Evolutionary conservation across 1,284 basidiomycete genomes (phyloP).

Genomic region (Ustilago tritici): DNA sequence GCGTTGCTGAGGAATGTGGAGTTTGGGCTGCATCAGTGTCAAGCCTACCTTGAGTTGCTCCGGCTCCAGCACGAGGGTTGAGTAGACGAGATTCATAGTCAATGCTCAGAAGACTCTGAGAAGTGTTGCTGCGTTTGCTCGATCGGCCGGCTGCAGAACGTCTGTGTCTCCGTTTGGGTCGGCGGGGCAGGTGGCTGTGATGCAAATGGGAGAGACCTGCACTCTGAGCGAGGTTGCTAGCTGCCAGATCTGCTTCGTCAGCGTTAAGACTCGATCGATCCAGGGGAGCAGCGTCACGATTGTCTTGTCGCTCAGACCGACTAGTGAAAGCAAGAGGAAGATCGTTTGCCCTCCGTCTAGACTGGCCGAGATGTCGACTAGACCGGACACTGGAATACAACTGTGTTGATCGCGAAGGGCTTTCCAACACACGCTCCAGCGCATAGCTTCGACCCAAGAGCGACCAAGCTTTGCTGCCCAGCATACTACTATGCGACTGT

Average conservation of each 20-base stretch:
- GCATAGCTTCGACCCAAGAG: slow-evolving; percentile 28
- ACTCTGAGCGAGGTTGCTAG: slow-evolving; percentile 47
- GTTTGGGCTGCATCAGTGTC: slow-evolving; percentile 29
- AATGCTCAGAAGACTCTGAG: slow-evolving; percentile 40
- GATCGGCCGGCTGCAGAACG: slow-evolving; percentile 39
- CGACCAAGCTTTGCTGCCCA: slow-evolving; percentile 47
- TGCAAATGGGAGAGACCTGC: slow-evolving; percentile 42
- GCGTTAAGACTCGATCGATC: slow-evolving; percentile 2
- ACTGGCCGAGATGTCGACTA: slow-evolving; percentile 19
- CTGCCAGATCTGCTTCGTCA: slow-evolving; percentile 36
- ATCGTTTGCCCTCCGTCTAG: slow-evolving; percentile 13
- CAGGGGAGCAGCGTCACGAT: not conserved
- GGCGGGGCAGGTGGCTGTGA: slow-evolving; percentile 24
- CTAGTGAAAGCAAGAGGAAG: slow-evolving; percentile 39
- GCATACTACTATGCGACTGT: slow-evolving; percentile 21
- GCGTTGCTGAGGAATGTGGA: slow-evolving; percentile 15
- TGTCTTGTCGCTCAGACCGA: slow-evolving; percentile 34
- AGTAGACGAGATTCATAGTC: slow-evolving; percentile 34
- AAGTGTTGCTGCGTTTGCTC: slow-evolving; percentile 53
- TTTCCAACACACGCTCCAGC: slow-evolving; percentile 26
- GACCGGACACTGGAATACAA: slow-evolving; percentile 43
- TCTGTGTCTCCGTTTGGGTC: slow-evolving; percentile 46
- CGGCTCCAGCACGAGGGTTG: slow-evolving; percentile 2
- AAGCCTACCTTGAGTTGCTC: slow-evolving; percentile 1
- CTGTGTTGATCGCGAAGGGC: slow-evolving; percentile 34